Percentiles rank a stretch among this genome's conserved stretches.
These are phyloP conservation scores for Diaporthe longicolla DNA, from an alignment of 2,329 filamentous ascomycete species.

Conservation along the genomic window DNA sequence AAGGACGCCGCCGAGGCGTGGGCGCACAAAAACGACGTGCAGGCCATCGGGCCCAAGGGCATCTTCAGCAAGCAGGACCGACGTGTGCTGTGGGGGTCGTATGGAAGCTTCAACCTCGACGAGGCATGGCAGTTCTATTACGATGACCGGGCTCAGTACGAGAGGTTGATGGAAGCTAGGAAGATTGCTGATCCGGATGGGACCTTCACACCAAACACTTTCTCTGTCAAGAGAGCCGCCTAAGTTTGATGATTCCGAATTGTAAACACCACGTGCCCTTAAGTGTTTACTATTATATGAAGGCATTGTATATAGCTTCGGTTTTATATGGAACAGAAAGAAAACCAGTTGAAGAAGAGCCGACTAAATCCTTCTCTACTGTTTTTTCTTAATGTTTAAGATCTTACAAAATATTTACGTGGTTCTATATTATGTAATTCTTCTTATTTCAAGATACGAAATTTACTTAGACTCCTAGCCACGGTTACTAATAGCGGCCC, in stretches of 20 bases:
- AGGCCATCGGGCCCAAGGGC: constrained; percentile 46
- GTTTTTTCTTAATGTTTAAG: too few species aligned
- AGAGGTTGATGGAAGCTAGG: constrained; percentile 50
- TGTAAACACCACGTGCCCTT: too few species aligned
- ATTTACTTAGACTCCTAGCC: too few species aligned
- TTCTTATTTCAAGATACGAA: too few species aligned
- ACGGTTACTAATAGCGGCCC: too few species aligned
- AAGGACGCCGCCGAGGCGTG: constrained; percentile 56
- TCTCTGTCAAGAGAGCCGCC: constrained; percentile 41
- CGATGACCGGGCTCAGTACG: constrained; percentile 53
- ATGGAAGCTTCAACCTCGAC: constrained; percentile 54
- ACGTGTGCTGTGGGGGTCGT: constrained; percentile 57
- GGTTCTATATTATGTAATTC: too few species aligned
- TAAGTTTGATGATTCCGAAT: background rate
- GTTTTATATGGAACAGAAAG: too few species aligned
- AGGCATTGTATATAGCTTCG: too few species aligned
- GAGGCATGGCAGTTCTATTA: constrained; percentile 54
- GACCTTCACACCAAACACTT: constrained; percentile 55
- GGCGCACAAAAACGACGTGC: constrained; percentile 58
- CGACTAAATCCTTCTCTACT: too few species aligned
- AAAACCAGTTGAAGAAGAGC: too few species aligned
- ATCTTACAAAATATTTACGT: too few species aligned
- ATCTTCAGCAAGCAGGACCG: constrained; percentile 55
- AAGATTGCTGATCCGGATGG: constrained; percentile 53
- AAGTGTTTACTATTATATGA: too few species aligned